Base-by-base conservation (phyloP, 1,284 basidiomycete species). In the Malassezia brasiliensis region DNA sequence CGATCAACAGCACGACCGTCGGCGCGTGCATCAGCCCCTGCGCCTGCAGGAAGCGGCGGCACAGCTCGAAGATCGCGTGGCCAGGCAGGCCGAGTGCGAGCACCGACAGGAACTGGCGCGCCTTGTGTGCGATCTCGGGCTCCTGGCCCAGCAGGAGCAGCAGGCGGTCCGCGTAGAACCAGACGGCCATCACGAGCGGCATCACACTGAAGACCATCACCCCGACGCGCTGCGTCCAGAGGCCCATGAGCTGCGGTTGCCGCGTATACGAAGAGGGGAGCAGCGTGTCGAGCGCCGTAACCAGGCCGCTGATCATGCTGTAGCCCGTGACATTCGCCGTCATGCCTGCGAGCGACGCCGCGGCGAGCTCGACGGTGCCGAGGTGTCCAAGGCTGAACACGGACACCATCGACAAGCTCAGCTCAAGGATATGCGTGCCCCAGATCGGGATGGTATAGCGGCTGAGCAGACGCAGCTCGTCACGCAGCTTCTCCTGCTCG, bases 251-350 rank as follows among this genome's bases (percentile, higher is more conserved):
- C 10, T 84, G 79, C 0, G 89, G 90, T 1, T 82, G 76, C 10
- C 87, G 88, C 0, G 90, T 90, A 86, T 89, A 96, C 2, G 90
- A 88, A 20, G 86, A 82, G 0, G 90, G 90, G 0, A 96, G 80
- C 67, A 94, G 81, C 0, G 90, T 90, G 68, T 96, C 90, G 28
- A 96, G 55, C 0, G 88, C 85, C 53, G 84, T 86, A 14, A 84
- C 79, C 65, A 93, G 83, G 11, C 90, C 90, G 34, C 64, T 65
- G n/a, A 72, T 56, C 35, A 73, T 60, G 34, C 65, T 66, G 52
- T 61, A 73, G 42, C 69, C 70, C 3, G 69, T 69, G 20, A 73
- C 70, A 50, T 71, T 72, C 36, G 69, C 70, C 15, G 70, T 73
- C 68, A 73, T 72, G 38, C 60, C 63, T 22, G 69, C 63, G 7